phyloP scores from a whole-genome alignment of 495 filamentous ascomycete genomes.

The Oleoguttula mirabilis region DNA sequence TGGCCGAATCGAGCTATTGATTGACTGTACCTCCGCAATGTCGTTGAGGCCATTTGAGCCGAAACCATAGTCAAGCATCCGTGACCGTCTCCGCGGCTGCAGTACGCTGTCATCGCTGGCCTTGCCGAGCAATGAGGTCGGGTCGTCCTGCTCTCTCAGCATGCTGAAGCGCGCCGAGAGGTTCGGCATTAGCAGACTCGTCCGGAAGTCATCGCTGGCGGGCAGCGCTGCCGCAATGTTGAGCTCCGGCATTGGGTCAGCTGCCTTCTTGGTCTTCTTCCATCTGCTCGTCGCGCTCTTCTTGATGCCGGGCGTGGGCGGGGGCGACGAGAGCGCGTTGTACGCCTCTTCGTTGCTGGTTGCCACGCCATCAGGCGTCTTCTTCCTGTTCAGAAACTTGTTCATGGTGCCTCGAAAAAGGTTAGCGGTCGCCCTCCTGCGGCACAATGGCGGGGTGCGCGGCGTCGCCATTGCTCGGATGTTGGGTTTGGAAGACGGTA shows the following conservation, averaged over 20 bases:
- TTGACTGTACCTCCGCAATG: conserved; percentile 79
- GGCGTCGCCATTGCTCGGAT: no score
- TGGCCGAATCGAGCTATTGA: conserved; percentile 50
- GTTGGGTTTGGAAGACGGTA: no score
- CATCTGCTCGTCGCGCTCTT: conserved; percentile 18
- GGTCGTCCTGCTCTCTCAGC: conserved; percentile 86
- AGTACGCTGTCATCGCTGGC: conserved; percentile 89
- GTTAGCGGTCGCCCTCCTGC: conserved; percentile 19
- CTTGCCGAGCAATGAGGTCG: conserved; percentile 73
- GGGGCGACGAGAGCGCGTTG: conserved; percentile 3
- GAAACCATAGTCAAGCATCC: conserved; percentile 41
- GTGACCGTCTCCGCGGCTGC: conserved; percentile 66
- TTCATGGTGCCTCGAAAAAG: conserved; percentile 30
- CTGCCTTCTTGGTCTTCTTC: conserved; percentile 33
- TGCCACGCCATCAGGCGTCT: conserved; percentile 20
- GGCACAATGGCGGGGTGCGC: no score
- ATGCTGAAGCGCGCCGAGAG: conserved; percentile 94
- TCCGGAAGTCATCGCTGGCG: conserved; percentile 83
- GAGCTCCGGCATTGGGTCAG: conserved; percentile 49
- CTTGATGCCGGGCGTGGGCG: conserved; percentile 12
- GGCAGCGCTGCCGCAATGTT: conserved; percentile 67
- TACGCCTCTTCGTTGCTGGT: conserved; percentile 4
- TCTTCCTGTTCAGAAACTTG: conserved; percentile 29
- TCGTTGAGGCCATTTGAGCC: conserved; percentile 51
- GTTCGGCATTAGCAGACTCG: conserved; percentile 89